Percentiles rank a stretch among this genome's conserved stretches.
Evolutionary conservation across 2,329 filamentous ascomycete genomes (phyloP).

Genomic region (Beauveria bassiana): DNA sequence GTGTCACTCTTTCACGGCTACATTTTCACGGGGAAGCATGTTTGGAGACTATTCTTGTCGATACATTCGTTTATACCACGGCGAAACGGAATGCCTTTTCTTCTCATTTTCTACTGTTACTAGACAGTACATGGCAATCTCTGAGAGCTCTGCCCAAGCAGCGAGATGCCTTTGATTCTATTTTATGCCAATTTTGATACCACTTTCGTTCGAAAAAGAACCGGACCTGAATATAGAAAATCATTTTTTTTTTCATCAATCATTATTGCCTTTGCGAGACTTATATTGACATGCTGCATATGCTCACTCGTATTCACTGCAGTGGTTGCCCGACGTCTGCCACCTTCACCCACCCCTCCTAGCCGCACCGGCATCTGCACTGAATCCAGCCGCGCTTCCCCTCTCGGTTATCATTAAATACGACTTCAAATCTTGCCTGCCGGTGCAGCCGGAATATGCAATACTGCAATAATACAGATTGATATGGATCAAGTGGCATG

Average conservation of each 20-base stretch:
- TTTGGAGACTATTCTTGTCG: conserved; percentile 19
- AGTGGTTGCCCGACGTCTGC: no score
- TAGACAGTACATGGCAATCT: neutral
- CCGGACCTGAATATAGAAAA: neutral
- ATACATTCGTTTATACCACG: neutral
- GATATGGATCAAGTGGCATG: no score
- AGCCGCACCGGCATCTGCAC: no score
- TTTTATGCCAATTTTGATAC: neutral
- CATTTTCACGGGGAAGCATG: conserved; percentile 22
- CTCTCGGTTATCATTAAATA: no score
- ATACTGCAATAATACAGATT: no score
- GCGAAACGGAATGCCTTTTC: neutral
- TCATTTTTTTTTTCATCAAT: neutral
- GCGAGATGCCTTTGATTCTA: neutral
- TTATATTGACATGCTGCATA: no score
- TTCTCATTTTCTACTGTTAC: neutral
- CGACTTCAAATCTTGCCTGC: no score
- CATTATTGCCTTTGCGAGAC: neutral
- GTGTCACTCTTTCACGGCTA: conserved; percentile 1
- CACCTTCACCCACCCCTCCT: no score
- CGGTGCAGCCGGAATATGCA: no score
- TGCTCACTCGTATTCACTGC: no score
- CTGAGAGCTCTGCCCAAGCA: neutral
- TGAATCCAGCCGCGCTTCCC: no score
- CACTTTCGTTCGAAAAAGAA: neutral